phyloP scores from a whole-genome alignment of 208 protist genomes.

The Leishmania guyanensis region DNA sequence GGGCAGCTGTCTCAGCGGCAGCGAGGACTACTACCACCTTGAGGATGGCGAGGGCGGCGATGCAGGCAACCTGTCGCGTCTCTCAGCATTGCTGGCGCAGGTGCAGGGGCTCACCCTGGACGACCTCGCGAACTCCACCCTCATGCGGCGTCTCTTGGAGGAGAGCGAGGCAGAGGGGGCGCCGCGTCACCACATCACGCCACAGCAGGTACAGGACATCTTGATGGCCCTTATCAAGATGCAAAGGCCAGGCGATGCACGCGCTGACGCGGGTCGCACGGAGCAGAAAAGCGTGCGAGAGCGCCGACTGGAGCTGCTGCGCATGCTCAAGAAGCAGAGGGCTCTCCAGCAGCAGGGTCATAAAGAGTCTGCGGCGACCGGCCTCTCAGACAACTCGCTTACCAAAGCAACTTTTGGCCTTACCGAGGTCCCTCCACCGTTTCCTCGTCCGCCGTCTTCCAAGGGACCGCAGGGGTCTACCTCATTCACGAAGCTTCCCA shows the following conservation, averaged over 20 bases:
- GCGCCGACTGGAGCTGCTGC: constrained; percentile 47
- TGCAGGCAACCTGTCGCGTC: constrained; percentile 28
- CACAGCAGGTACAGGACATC: constrained; percentile 45
- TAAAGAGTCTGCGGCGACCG: constrained; percentile 5
- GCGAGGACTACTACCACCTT: constrained; percentile 37
- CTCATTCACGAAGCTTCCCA: neutral
- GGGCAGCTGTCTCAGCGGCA: neutral
- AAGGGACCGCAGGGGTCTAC: neutral
- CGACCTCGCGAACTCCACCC: constrained; percentile 53
- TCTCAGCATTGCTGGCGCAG: constrained; percentile 58
- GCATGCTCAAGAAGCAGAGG: constrained; percentile 28
- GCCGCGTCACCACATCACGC: constrained; percentile 23
- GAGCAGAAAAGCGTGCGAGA: constrained; percentile 43
- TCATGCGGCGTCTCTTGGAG: constrained; percentile 52
- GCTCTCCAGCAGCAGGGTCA: constrained; percentile 21
- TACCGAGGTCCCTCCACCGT: constrained; percentile 28
- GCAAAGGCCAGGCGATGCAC: neutral
- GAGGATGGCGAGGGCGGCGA: constrained; percentile 43
- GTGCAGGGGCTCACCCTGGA: constrained; percentile 53
- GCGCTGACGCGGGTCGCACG: neutral
- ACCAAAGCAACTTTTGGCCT: constrained; percentile 34
- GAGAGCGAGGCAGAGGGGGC: constrained; percentile 32
- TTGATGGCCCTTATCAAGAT: constrained; percentile 41
- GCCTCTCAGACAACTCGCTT: neutral
- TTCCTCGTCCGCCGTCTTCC: neutral